phyloP scores from a whole-genome alignment of 2,329 filamentous ascomycete species.

The Exserohilum rostratum region DNA sequence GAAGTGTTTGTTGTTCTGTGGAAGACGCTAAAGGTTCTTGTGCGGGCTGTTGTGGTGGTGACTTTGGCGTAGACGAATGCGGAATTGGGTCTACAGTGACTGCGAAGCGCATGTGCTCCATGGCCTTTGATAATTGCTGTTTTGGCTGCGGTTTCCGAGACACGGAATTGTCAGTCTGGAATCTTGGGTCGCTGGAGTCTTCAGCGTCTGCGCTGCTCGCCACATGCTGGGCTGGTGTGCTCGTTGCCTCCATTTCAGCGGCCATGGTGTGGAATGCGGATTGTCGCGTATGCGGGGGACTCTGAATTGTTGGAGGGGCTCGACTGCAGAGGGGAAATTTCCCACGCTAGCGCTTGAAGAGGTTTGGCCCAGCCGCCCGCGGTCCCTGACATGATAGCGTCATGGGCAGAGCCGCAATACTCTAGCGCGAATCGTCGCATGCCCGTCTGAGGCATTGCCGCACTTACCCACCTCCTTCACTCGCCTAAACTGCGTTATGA shows the following conservation, averaged over 20 bases:
- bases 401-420: conserved; percentile 28
- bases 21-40: not conserved
- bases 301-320: conserved; percentile 11
- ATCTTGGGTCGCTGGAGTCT: conserved; percentile 23
- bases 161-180: conserved; percentile 41
- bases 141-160: conserved; percentile 42
- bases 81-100: conserved; percentile 51
- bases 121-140: conserved; percentile 58
- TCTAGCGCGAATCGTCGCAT: conserved; percentile 20
- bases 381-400: conserved; percentile 30
- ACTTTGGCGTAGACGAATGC: conserved; percentile 21
- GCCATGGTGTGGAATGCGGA: conserved; percentile 21
- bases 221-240: conserved; percentile 7
- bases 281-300: conserved; percentile 7
- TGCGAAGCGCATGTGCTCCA: conserved; percentile 59
- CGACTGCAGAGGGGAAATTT: conserved; percentile 19
- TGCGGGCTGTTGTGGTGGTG: conserved; percentile 12
- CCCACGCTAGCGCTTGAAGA: conserved; percentile 9
- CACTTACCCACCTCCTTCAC: conserved; percentile 1
- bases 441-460: conserved; percentile 12
- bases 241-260: conserved; percentile 16
- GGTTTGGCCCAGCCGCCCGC: conserved; percentile 13
- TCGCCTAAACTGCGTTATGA: conserved; percentile 18
- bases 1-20: not conserved
- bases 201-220: conserved; percentile 7